Evolutionary conservation across 202 grass and related monocot species (phyloP), one percentile per base, ranked within the genome.

Genomic region (Bolboschoenoplectus hybrid): DNA sequence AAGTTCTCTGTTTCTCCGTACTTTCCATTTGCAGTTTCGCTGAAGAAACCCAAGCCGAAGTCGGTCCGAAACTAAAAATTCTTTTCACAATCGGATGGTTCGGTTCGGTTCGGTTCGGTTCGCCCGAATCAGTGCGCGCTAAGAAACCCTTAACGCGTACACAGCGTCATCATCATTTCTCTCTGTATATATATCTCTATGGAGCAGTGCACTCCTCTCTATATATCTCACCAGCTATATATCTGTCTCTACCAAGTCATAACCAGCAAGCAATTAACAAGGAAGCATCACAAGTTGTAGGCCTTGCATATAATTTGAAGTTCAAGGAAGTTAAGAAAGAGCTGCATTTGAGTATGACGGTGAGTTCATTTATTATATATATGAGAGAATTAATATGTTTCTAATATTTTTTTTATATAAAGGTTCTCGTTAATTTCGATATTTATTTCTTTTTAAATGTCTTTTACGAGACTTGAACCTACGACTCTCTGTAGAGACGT

Each of bases 351-450:
- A 74, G 49, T 9, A 75, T 75, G 72, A 36, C 47, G 47, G 72
- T 75, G 20, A 51, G 72, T 75, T 14, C 70, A 58, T 57, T 58
- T 58, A 39, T 17, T 40, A 8, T 76, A 76, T 52, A 35, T 76
- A 36, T 78, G 74, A 58, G 2, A 35, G 26, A 26, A 26, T 26
- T 26, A 26, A 26, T 26, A 26, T 26, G 26, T 26, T 26, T 26
- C 26, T 26, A 26, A 26, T 26, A 26, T 26, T 26, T 26, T 26
- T 26, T 26, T 26, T 26, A 26, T 26, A 26, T 26, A 26, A 26
- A 26, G 26, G 26, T 26, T 26, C 26, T 26, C 26, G 26, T 26
- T 26, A 26, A 26, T 26, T 26, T 26, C 26, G 26, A 26, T 26
- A 26, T 26, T 26, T 26, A 26, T 26, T 26, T 26, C 0, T 26